phyloP scores from a whole-genome alignment of 1,284 basidiomycete species.

The Farysia itapuensis region DNA sequence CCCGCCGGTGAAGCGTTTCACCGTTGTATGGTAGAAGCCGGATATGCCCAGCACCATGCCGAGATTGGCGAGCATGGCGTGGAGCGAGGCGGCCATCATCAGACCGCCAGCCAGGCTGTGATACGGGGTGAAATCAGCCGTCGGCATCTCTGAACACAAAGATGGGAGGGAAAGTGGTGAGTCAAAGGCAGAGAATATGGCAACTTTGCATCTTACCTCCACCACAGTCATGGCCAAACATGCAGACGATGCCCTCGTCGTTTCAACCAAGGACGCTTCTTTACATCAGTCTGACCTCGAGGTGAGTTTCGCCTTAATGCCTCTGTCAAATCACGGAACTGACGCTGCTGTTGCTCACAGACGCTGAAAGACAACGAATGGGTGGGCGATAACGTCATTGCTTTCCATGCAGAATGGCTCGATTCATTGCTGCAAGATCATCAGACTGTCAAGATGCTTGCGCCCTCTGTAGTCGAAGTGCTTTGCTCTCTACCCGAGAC shows the following conservation, averaged over 20 bases:
- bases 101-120: conserved; percentile 53
- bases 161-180: not conserved
- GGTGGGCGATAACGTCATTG: conserved; percentile 31
- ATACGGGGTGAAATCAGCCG: conserved; percentile 33
- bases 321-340: not conserved
- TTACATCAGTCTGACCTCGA: conserved; percentile 25
- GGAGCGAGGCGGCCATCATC: conserved; percentile 51
- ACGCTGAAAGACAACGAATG: conserved; percentile 24
- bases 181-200: not conserved
- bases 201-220: not conserved
- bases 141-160: not conserved
- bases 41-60: conserved; percentile 54
- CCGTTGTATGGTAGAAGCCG: conserved; percentile 49
- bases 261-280: conserved; percentile 21
- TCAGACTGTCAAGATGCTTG: conserved; percentile 17
- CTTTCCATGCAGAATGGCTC: conserved; percentile 36
- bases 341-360: conserved; percentile 1
- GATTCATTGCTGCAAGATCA: conserved; percentile 5
- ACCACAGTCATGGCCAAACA: not conserved
- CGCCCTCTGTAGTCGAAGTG: conserved; percentile 28
- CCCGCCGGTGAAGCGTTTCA: conserved; percentile 12
- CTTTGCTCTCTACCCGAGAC: conserved; percentile 16
- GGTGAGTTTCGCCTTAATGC: conserved; percentile 1
- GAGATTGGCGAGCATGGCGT: conserved; percentile 33
- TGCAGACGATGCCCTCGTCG: conserved; percentile 14